phyloP scores from a whole-genome alignment of 345 rosid genomes.

The Diplotaxis tenuifolia region DNA sequence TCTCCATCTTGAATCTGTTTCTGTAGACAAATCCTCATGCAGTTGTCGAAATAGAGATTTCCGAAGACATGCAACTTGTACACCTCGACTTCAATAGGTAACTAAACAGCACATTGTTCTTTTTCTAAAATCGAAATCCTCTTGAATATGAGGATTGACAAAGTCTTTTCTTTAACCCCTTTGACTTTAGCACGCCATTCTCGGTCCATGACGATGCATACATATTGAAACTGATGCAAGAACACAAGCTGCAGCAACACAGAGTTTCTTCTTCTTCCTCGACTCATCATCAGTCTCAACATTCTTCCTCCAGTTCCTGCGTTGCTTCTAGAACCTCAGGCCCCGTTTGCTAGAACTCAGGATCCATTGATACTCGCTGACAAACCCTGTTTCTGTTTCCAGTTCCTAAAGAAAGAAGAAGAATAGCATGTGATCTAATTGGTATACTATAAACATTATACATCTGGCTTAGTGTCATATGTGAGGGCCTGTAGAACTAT shows the following conservation, averaged over 20 bases:
- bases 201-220: slow-evolving; percentile 42
- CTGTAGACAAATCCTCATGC: slow-evolving; percentile 47
- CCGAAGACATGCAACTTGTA: slow-evolving; percentile 52
- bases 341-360: slow-evolving; percentile 40
- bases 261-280: slow-evolving; percentile 34
- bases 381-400: neutral
- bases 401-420: slow-evolving; percentile 3
- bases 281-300: slow-evolving; percentile 26
- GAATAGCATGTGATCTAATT: slow-evolving; percentile 23
- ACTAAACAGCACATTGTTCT: neutral
- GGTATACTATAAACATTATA: slow-evolving; percentile 25
- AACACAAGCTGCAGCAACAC: slow-evolving; percentile 31
- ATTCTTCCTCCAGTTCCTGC: slow-evolving; percentile 44
- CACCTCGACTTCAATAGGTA: slow-evolving; percentile 58
- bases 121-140: neutral
- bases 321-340: slow-evolving; percentile 40
- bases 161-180: neutral
- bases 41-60: slow-evolving; percentile 54
- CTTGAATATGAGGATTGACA: neutral
- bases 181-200: slow-evolving; percentile 45
- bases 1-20: neutral
- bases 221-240: slow-evolving; percentile 41
- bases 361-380: slow-evolving; percentile 32
- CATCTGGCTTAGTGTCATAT: slow-evolving; percentile 18
- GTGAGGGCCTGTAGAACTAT: slow-evolving; percentile 30